Base-by-base conservation (phyloP, 2,329 filamentous ascomycete genomes). In the Rugonectria rugulosa region DNA sequence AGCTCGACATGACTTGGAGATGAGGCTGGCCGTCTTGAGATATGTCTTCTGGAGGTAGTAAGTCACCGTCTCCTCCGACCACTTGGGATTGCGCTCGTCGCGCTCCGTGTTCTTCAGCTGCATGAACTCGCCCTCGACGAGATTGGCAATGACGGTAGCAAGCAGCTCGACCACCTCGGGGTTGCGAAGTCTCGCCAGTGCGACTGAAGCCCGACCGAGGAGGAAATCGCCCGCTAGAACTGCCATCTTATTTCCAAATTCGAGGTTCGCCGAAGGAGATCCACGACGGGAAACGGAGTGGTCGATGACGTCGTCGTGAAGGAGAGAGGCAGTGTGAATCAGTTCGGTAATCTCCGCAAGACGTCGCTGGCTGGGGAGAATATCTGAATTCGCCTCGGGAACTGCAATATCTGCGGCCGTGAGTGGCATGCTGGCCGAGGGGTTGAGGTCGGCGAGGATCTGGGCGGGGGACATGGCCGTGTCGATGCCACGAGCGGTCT, bases 31-130 rank as follows among this genome's bases (percentile, higher is more conserved):
- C 2, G 92, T 96, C 79, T 99, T 99, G 65, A 99, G 84, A 71
- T 99, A 99, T 23, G 95, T 99, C 82, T 99, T 99, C 72, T 97
- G 92, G 45, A 99, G 81, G 72, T 99, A 99, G 77, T 99, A 98
- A 21, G 87, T 84, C 59, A 99, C 84, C 1, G 92, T 90, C 48
- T 97, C 91, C 69, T 97, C 91, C 2, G 89, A 95, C 85, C 90
- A 98, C 9, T 83, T 79, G 1, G 94, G 94, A 64, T 90, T 88
- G 62, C 84, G 82, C 79, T 98, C 94, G 72, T 97, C 94, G 62
- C 85, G 82, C 40, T 90, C 91, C 1, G 95, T 98, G 75, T 99
- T 99, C 79, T 97, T 96, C 67, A 99, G 81, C 79, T 99, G 95
- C 95, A 99, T 99, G 79, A 99, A 98, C 76, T 99, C 95, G 70